These are phyloP conservation scores for Aspergillus nanangensis DNA, from an alignment of 495 filamentous ascomycete species.

Conservation along the genomic window DNA sequence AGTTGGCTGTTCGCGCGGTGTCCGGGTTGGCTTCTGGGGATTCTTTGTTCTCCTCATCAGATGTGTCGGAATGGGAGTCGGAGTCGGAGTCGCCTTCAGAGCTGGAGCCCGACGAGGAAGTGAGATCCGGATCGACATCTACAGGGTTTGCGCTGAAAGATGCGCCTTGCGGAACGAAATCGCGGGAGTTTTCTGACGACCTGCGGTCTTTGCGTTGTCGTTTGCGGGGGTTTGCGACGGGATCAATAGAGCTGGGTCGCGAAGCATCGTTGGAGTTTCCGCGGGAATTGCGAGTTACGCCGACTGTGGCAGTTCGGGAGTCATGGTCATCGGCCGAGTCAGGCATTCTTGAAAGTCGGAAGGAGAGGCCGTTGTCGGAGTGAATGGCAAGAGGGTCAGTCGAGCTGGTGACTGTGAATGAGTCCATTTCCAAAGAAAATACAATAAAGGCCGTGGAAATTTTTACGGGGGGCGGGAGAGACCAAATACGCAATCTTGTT, in stretches of 20 bases:
- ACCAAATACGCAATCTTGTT: conserved; percentile 11
- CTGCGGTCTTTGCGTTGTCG: conserved; percentile 24
- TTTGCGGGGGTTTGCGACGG: conserved; percentile 25
- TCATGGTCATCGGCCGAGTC: conserved; percentile 35
- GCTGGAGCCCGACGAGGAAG: conserved; percentile 28
- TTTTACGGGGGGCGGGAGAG: conserved; percentile 21
- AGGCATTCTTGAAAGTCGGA: conserved; percentile 18
- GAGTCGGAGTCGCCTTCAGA: conserved; percentile 16
- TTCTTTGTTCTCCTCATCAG: conserved; percentile 7
- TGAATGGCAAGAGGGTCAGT: background rate
- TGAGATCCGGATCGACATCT: conserved; percentile 31
- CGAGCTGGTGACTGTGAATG: background rate
- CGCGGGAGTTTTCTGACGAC: conserved; percentile 11
- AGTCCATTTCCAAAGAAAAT: background rate
- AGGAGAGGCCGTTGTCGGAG: background rate
- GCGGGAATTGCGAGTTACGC: conserved; percentile 20
- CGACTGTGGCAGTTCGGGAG: conserved; percentile 38
- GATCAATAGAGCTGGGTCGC: conserved; percentile 21
- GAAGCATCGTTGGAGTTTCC: conserved; percentile 16
- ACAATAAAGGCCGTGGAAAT: conserved; percentile 4
- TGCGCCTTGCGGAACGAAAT: conserved; percentile 38
- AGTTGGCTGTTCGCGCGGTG: conserved; percentile 30
- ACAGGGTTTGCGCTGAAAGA: conserved; percentile 30
- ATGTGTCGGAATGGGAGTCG: conserved; percentile 7
- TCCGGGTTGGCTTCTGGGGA: background rate